Evolutionary conservation across 2,329 filamentous ascomycete genomes (phyloP), one percentile per base, ranked within the genome.

Genomic region (Penicillium olsonii): DNA sequence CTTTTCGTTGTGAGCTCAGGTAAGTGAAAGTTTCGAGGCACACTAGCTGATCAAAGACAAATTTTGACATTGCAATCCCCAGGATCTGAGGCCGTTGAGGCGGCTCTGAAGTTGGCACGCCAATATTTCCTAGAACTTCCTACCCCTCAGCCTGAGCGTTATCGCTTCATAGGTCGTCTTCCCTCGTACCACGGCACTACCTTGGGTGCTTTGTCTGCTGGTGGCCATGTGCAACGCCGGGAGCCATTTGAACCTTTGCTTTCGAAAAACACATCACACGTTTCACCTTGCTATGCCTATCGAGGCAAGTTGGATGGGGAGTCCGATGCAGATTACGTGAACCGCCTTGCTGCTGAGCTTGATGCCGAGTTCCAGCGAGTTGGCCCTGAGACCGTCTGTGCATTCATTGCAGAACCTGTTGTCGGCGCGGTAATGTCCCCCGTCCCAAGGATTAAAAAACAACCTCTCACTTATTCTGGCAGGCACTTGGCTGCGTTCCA

Each of bases 161-260:
- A 73, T 0, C 76, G 79, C 40, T 87, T 87, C 68, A 87, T 91
- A 57, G 76, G 83, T 5, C 78, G 87, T 14, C 70, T 81, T 24
- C 77, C 83, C 18, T 86, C 83, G 10, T 91, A 88, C 59, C 87
- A 91, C 59, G 87, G 87, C 5, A 84, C 79, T 22, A 90, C 87
- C 0, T 66, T 91, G 0, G 87, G 87, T 0, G 78, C 87, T 1
- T 75, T 91, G 45, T 79, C 81, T 0, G 74, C 87, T 14, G 79
- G 86, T 9, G 85, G 85, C 9, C 83, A 90, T 64, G 68, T 77
- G 4, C 73, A 74, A 5, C 77, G 88, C 29, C 79, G 84, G 49
- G 75, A 77, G 1, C 77, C 83, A 1, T 91, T 86, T 59, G 79
- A 84, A 57, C 76, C 78, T 1, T 75, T 87, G 19, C 70, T 88